Conservation (phyloP, 2,329 filamentous ascomycete species). For the Diaporthe velutina region DNA sequence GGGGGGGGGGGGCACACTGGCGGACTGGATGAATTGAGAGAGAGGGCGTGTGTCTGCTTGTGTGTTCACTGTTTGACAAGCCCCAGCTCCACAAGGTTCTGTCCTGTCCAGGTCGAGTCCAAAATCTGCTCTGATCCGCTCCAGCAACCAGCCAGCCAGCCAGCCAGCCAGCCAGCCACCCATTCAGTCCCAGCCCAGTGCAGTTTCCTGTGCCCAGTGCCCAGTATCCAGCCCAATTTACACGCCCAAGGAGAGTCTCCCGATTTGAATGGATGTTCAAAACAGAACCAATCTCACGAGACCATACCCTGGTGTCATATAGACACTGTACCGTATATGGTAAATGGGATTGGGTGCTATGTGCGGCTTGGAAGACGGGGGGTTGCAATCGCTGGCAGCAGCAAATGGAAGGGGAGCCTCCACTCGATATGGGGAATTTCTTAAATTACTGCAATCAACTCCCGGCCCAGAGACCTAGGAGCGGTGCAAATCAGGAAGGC, state of each 20-base stretch:
- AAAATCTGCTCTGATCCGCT: slow-evolving; percentile 5
- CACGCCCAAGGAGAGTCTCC: background rate
- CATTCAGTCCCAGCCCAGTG: background rate
- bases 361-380: background rate
- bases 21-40: background rate
- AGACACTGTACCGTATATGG: background rate
- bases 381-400: slow-evolving; percentile 10
- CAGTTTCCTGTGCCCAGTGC: background rate
- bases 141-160: background rate
- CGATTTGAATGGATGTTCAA: background rate
- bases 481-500: slow-evolving; percentile 19
- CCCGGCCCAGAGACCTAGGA: slow-evolving; percentile 19
- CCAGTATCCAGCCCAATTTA: background rate
- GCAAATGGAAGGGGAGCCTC: slow-evolving; percentile 28
- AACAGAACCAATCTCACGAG: background rate
- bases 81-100: background rate
- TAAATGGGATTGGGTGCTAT: background rate
- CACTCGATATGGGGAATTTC: slow-evolving; percentile 26
- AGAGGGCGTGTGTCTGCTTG: background rate
- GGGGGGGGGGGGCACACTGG: background rate
- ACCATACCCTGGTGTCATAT: background rate
- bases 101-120: background rate
- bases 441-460: slow-evolving; percentile 31
- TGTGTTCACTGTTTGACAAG: background rate
- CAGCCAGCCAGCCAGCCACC: background rate